Conservation (phyloP, 495 filamentous ascomycete species). For the Melanomma pulvis-pyrius region DNA sequence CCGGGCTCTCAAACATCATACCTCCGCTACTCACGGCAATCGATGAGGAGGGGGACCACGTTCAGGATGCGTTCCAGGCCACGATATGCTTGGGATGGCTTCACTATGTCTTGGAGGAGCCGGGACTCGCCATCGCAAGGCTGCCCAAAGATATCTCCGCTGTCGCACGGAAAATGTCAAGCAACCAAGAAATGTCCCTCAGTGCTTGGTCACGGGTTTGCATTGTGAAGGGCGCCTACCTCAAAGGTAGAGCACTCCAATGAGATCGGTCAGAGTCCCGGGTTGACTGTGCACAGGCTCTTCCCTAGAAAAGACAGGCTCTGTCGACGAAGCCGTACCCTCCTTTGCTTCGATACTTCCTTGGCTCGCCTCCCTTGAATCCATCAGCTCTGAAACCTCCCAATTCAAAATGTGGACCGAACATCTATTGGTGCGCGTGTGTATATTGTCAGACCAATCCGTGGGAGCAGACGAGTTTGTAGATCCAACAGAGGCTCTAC, state of each 20-base stretch:
- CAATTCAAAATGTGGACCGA: constrained; percentile 78
- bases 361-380: constrained; percentile 55
- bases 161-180: constrained; percentile 53
- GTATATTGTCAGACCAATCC: constrained; percentile 63
- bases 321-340: constrained; percentile 59
- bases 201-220: constrained; percentile 79
- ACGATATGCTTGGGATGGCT: constrained; percentile 81
- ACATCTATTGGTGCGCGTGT: constrained; percentile 70
- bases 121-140: constrained; percentile 58
- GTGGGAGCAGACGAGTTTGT: constrained; percentile 47
- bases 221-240: constrained; percentile 72
- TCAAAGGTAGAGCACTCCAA: constrained; percentile 58
- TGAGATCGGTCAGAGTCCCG: background rate
- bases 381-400: constrained; percentile 46
- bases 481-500: constrained; percentile 52
- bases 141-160: constrained; percentile 65
- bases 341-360: constrained; percentile 66
- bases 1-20: constrained; percentile 62
- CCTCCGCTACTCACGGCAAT: constrained; percentile 65
- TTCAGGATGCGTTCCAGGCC: constrained; percentile 77
- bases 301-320: constrained; percentile 62
- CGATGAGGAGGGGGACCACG: constrained; percentile 58
- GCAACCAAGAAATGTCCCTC: constrained; percentile 50
- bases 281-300: constrained; percentile 47
- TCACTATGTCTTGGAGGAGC: constrained; percentile 74